Conservation (phyloP, 2,329 filamentous ascomycete genomes). For the Calonectria pteridis region DNA sequence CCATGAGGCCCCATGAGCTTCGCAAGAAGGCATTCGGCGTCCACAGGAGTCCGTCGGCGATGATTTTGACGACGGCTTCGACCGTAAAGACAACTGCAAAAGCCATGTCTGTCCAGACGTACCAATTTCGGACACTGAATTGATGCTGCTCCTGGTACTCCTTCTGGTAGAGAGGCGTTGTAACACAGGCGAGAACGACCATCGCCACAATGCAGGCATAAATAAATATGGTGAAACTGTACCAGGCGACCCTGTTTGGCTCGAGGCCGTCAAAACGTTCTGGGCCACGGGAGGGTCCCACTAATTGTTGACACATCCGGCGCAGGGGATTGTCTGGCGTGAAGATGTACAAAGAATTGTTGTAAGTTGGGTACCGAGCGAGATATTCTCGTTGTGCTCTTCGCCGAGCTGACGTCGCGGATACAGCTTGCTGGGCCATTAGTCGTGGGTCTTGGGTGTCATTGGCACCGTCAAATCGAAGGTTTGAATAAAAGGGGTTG, state of each 20-base stretch:
- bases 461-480: conserved; percentile 76
- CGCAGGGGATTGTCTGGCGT: conserved; percentile 82
- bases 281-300: conserved; percentile 88
- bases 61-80: conserved; percentile 90
- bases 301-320: conserved; percentile 86
- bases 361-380: conserved; percentile 88
- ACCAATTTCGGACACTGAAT: conserved; percentile 83
- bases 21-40: conserved; percentile 98
- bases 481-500: conserved; percentile 92
- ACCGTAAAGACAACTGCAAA: conserved; percentile 89
- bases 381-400: conserved; percentile 93
- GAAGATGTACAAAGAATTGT: conserved; percentile 92
- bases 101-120: conserved; percentile 91
- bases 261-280: conserved; percentile 91
- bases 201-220: conserved; percentile 96
- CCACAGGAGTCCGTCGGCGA: conserved; percentile 96
- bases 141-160: conserved; percentile 77
- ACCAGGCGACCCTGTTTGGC: conserved; percentile 92
- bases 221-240: conserved; percentile 91
- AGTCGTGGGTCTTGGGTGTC: conserved; percentile 86
- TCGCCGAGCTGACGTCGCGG: conserved; percentile 84
- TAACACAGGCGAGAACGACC: conserved; percentile 96
- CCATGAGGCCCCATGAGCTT: conserved; percentile 96
- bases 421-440: conserved; percentile 92
- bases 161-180: conserved; percentile 93